These are phyloP conservation scores for Eucalyptus tenuipes DNA, from an alignment of 345 rosid species.

Conservation along the genomic window DNA sequence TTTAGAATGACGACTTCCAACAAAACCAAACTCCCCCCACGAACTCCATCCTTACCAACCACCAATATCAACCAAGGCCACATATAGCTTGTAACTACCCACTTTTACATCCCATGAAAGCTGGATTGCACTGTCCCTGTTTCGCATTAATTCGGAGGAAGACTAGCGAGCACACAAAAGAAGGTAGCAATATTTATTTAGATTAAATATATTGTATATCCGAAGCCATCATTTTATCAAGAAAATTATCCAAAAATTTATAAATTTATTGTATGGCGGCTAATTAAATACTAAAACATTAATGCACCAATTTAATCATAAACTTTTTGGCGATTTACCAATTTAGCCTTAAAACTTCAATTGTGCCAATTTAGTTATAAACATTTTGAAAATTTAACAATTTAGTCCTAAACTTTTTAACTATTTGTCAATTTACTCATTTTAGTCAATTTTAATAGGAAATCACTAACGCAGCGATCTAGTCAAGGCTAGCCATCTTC, in stretches of 20 bases:
- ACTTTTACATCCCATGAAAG: neutral
- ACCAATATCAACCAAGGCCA: neutral
- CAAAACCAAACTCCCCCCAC: neutral
- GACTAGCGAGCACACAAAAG: neutral
- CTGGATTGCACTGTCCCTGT: neutral
- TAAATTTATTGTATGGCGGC: neutral
- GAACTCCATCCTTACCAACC: neutral
- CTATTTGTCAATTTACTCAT: neutral
- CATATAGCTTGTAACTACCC: neutral
- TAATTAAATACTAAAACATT: neutral
- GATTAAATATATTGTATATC: neutral
- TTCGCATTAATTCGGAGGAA: neutral
- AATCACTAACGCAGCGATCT: accelerated
- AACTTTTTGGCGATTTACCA: neutral
- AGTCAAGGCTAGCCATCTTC: neutral
- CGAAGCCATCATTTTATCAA: neutral
- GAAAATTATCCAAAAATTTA: neutral
- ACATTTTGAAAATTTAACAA: accelerated
- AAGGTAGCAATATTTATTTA: neutral
- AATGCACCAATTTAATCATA: neutral
- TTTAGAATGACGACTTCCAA: neutral
- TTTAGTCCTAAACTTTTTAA: neutral
- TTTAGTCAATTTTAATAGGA: neutral
- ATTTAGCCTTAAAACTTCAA: neutral
- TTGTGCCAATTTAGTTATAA: neutral